Percentiles rank a stretch among this genome's conserved stretches.
These are phyloP conservation scores for Noccaea bulbosa DNA, from an alignment of 345 rosid genomes.

Conservation along the genomic window DNA sequence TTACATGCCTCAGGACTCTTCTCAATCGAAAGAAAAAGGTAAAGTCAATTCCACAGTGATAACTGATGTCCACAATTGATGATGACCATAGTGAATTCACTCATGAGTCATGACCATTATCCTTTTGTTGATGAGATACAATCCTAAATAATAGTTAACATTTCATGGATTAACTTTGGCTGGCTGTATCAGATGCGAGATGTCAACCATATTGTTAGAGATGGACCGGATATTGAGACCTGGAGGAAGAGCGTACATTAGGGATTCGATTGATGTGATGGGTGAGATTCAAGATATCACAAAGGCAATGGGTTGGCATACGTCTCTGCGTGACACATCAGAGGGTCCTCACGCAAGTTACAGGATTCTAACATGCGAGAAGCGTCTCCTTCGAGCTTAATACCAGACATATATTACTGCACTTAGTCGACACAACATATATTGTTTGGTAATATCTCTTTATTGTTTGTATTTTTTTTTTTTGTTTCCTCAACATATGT, in stretches of 20 bases:
- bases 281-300: slow-evolving; percentile 79
- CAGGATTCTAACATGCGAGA: slow-evolving; percentile 78
- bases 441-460: slow-evolving; percentile 32
- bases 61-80: neutral
- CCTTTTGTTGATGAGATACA: neutral
- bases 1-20: slow-evolving; percentile 93
- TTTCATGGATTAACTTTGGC: neutral
- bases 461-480: neutral
- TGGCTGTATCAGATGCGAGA: slow-evolving; percentile 69
- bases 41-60: slow-evolving; percentile 29
- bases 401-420: slow-evolving; percentile 11
- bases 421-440: slow-evolving; percentile 27
- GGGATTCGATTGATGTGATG: slow-evolving; percentile 76
- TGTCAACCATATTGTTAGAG: slow-evolving; percentile 92
- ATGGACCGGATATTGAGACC: slow-evolving; percentile 98
- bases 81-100: neutral
- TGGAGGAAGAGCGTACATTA: slow-evolving; percentile 85
- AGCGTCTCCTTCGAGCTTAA: slow-evolving; percentile 54
- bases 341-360: slow-evolving; percentile 98
- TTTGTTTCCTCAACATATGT: slow-evolving; percentile 15
- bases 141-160: neutral
- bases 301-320: slow-evolving; percentile 88
- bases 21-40: slow-evolving; percentile 91
- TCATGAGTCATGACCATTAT: neutral
- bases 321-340: slow-evolving; percentile 66